Base-by-base conservation (phyloP, 2,329 filamentous ascomycete species). In the Peltaster fructicola region DNA sequence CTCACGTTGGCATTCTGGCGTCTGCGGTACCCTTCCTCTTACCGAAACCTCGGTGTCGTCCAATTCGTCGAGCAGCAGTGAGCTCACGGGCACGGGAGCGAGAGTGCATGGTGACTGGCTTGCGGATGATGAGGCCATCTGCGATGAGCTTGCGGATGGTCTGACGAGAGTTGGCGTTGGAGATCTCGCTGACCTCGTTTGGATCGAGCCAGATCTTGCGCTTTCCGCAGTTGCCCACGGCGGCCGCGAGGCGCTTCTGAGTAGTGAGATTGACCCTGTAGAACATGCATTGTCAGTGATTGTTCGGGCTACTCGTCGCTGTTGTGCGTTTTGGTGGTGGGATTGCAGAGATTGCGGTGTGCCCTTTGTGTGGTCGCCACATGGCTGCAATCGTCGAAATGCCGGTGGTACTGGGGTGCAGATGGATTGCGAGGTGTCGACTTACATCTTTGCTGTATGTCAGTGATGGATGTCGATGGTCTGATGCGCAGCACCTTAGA, bases 141-240 rank as follows among this genome's bases (percentile, higher is more conserved):
- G 78, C 69, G 58, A 95, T 75, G 63, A 98, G 80, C 73, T 98
- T 98, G 70, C 90, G 85, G 74, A 98, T 77, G 50, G 85, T 93
- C 71, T 95, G 85, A 56, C 88, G 85, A 53, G 85, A 95, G 79
- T 98, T 98, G 76, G 88, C 88, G 65, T 93, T 95, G 69, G 79
- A 82, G 68, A 98, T 98, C 68, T 98, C 88, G 71, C 65, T 88
- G 66, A 84, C 73, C 71, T 98, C 88, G 62, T 90, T 95, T 63
- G 88, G 88, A 66, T 98, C 88, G 59, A 98, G 84, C 88, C 88
- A 98, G 68, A 98, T 91, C 80, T 98, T 98, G 75, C 85, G 80
- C 79, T 98, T 76, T 61, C 88, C 88, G 69, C 81, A 91, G 72
- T 82, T 82, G 61, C 92, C 80, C 62, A 98, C 88, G 64, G 85